Base-by-base conservation (phyloP, 202 grass and related monocot species). In the Zoysia matrella region DNA sequence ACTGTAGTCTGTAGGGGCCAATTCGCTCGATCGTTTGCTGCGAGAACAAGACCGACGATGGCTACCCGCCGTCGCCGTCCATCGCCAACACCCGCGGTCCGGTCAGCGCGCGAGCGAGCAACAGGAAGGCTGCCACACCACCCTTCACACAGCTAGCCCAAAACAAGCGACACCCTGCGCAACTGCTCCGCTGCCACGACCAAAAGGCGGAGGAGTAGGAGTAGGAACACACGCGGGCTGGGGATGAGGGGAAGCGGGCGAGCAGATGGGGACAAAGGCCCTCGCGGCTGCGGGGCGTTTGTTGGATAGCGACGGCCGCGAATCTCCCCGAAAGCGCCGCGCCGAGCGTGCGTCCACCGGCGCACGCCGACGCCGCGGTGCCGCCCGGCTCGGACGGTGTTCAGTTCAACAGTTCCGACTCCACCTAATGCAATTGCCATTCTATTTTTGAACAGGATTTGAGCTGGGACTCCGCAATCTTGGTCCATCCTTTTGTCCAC, bases 291-390 rank as follows among this genome's bases (percentile, higher is more conserved):
- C 2, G 60, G 48, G 51, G 61, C 72, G 7, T 54, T 85, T 65
- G 82, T 71, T 85, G 11, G 4, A 11, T 71, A 78, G 82, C 66
- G 66, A 36, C 56, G 54, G 14, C n/a, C 39, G 46, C 39, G 65
- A 84, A 84, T 77, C 73, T 70, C 64, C 82, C 22, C 51, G 72
- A 84, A 30, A 69, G 73, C 65, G 72, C 30, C 52, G 8, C 51
- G 62, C 49, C n/a, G 18, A 14, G 63, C 46, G 5, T 47, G 46
- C 3, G 3, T 47, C 46, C 46, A 6, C 5, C 46, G 46, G 22
- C 22, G 22, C 22, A 30, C 22, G 22, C 22, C 22, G 22, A 30
- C 22, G 22, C 22, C 22, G 22, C 22, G 22, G 22, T 30, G 22
- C 22, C 22, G 22, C 22, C 22, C 22, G 22, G 22, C 22, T 30